Evolutionary conservation across 192 early-diverging fungal genomes (phyloP), one percentile per base, ranked within the genome.

Genomic region (Entomortierella parvispora): DNA sequence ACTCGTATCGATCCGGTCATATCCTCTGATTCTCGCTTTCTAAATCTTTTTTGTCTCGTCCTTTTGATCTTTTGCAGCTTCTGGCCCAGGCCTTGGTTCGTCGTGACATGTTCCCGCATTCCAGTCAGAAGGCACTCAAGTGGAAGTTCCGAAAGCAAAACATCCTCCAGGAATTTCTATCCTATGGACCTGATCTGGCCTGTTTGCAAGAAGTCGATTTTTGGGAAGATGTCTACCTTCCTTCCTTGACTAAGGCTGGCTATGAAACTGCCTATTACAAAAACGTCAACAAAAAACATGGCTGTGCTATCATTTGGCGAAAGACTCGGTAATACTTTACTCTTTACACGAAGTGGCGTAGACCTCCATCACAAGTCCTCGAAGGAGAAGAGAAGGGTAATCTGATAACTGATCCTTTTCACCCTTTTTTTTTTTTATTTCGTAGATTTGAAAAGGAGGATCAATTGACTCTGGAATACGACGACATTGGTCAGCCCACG

Each of bases 131-230:
- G 20, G 80, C 84, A 9, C 76, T 90, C 23, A 83, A 81, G 18
- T 83, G 84, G 85, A 86, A 87, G 58, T 63, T 65, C 4, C 83
- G 88, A 17, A 76, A 71, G 25, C 65, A 76, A 18, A 78, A 68
- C 59, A 33, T 90, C 9, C 57, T 87, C 3, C 68, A 66, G 33
- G 88, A 90, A 57, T 60, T 90, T 3, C 52, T 69, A 2, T 44
- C 79, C 32, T 80, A 68, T 50, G 65, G 70, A 11, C 72, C 88
- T 8, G 84, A 87, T 65, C 80, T 90, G 11, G 80, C 85, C 51
- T 90, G 88, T 60, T 62, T 90, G 20, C 88, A 90, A 51, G 88
- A 90, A 29, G 81, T 90, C 1, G 84, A 82, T 29, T 77, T 77
- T 25, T 77, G 74, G 74, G 74, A 77, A 4, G 74, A 77, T 15